Percentiles rank a stretch among this genome's conserved stretches.
Evolutionary conservation across 352 stramenopile genomes (phyloP).

Genomic region (Pythium vanterpoolii): DNA sequence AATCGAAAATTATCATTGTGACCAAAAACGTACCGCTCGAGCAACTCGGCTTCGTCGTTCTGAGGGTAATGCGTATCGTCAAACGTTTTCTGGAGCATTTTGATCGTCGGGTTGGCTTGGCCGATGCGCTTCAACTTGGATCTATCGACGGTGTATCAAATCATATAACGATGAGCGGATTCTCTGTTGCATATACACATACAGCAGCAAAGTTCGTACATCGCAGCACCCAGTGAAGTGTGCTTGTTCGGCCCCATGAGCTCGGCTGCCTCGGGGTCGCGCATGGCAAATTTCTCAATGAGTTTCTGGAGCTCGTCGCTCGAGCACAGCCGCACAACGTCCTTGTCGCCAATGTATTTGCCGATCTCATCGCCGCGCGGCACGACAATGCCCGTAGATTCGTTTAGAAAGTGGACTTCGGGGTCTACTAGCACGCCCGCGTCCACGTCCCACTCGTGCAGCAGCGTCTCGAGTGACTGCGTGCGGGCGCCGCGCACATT

Average conservation of each 20-base stretch:
- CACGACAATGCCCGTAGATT: conserved; percentile 69
- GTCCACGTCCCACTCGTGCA: conserved; percentile 49
- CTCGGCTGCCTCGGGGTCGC: conserved; percentile 55
- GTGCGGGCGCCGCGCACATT: conserved; percentile 43
- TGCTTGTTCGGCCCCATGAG: conserved; percentile 56
- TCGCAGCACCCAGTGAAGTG: conserved; percentile 49
- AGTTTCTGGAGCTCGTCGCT: conserved; percentile 52
- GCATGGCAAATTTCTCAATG: conserved; percentile 62
- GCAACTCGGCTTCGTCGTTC: conserved; percentile 36
- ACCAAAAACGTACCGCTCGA: conserved; percentile 30
- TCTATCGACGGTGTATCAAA: conserved; percentile 31
- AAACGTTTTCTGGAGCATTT: conserved; percentile 69
- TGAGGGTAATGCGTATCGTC: conserved; percentile 52
- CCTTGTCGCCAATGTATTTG: conserved; percentile 57
- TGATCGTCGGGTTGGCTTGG: conserved; percentile 58
- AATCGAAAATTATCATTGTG: neutral
- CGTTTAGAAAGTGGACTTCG: conserved; percentile 69
- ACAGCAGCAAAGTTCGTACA: conserved; percentile 32
- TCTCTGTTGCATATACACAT: neutral
- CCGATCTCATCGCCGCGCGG: conserved; percentile 50
- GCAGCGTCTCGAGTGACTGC: conserved; percentile 39
- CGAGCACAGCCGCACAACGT: conserved; percentile 72
- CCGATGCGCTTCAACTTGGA: conserved; percentile 69
- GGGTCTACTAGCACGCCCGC: conserved; percentile 7
- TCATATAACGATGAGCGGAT: neutral